A percentile compares a stretch with the other conserved stretches of the same genome.
Conservation (phyloP, 805 yeast species). For the Ogataea degrootiae region DNA sequence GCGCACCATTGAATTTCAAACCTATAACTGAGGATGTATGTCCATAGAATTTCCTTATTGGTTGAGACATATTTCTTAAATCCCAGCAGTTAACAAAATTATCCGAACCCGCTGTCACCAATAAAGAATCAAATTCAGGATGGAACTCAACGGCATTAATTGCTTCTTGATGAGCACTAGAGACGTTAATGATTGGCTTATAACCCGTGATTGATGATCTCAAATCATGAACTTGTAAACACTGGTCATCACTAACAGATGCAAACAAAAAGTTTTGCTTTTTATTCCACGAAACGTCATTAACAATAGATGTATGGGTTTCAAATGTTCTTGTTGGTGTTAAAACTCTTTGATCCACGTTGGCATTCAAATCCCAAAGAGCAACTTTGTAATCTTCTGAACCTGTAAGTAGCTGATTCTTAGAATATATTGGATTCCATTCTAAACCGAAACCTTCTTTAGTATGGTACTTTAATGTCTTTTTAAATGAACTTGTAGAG, state of each 20-base stretch:
- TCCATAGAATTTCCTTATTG: conserved; percentile 63
- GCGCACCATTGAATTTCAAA: conserved; percentile 44
- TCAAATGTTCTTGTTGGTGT: conserved; percentile 46
- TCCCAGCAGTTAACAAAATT: conserved; percentile 73
- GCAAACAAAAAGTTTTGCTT: conserved; percentile 47
- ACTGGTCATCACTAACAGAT: conserved; percentile 65
- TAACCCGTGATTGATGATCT: conserved; percentile 32
- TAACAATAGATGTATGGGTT: conserved; percentile 54
- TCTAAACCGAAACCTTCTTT: conserved; percentile 68
- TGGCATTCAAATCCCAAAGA: conserved; percentile 54
- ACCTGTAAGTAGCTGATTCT: conserved; percentile 51
- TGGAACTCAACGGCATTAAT: conserved; percentile 68
- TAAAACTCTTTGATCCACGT: conserved; percentile 2
- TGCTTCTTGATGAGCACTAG: conserved; percentile 52
- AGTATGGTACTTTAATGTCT: conserved; percentile 48
- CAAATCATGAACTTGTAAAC: conserved; percentile 57
- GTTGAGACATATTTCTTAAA: conserved; percentile 53
- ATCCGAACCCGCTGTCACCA: conserved; percentile 79
- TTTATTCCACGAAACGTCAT: conserved; percentile 60
- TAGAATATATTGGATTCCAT: conserved; percentile 46
- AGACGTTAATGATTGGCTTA: conserved; percentile 40
- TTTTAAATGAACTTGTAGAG: conserved; percentile 9
- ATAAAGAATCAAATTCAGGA: conserved; percentile 45
- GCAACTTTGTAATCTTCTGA: conserved; percentile 66
- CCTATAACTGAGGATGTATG: conserved; percentile 55